phyloP scores from a whole-genome alignment of 108 stramenopile species.

The Nitzschia sp. region DNA sequence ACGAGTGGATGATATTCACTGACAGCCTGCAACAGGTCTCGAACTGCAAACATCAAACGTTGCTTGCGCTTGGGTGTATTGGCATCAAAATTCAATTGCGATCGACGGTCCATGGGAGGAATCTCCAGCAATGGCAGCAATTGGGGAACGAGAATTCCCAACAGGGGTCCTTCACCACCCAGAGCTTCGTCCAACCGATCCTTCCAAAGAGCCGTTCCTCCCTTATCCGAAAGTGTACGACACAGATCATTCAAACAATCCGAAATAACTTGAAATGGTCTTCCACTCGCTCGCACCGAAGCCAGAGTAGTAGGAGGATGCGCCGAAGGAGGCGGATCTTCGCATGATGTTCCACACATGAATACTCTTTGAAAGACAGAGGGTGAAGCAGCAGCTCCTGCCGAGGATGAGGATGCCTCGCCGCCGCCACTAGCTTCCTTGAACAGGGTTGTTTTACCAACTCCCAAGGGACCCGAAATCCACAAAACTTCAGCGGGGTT shows the following conservation, averaged over 20 bases:
- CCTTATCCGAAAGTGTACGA: not conserved
- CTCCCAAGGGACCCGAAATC: slow-evolving; percentile 17
- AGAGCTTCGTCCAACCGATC: slow-evolving; percentile 22
- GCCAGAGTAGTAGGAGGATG: not conserved
- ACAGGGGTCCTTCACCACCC: slow-evolving; percentile 32
- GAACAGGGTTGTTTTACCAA: slow-evolving; percentile 25
- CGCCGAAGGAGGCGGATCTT: not conserved
- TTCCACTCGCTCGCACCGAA: not conserved
- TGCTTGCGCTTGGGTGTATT: slow-evolving; percentile 21
- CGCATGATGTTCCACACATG: slow-evolving; percentile 8
- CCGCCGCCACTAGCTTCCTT: slow-evolving; percentile 8
- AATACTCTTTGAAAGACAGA: not conserved
- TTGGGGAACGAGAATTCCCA: slow-evolving; percentile 9
- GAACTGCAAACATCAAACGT: slow-evolving; percentile 21
- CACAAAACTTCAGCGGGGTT: slow-evolving; percentile 22
- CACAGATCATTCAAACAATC: slow-evolving; percentile 26
- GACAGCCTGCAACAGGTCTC: slow-evolving; percentile 31
- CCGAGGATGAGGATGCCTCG: not conserved
- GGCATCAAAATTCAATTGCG: slow-evolving; percentile 16
- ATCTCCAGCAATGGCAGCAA: not conserved
- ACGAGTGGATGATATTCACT: slow-evolving; percentile 22
- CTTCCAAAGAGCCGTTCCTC: slow-evolving; percentile 20
- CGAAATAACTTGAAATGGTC: slow-evolving; percentile 13
- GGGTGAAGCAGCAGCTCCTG: not conserved
- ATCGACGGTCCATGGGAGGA: slow-evolving; percentile 3